Percentiles rank a stretch among this genome's conserved stretches.
phyloP scores from a whole-genome alignment of 352 stramenopile genomes.

The Plasmopara muralis region DNA sequence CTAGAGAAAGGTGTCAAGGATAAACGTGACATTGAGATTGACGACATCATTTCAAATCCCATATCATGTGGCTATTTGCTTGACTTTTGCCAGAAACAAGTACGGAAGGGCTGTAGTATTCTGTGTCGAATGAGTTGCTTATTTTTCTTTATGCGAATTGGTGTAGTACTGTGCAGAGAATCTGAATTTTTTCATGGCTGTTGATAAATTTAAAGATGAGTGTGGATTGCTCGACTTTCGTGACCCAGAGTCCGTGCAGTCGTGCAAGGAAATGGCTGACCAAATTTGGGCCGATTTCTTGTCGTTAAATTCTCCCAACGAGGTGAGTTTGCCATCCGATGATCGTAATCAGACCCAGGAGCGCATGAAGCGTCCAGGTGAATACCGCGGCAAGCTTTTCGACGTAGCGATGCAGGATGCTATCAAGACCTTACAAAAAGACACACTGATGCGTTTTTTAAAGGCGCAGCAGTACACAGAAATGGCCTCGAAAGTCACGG shows the following conservation, averaged over 20 bases:
- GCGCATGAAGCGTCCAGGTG: conserved; percentile 72
- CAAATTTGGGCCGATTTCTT: conserved; percentile 81
- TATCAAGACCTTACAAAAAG: conserved; percentile 79
- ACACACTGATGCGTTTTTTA: conserved; percentile 73
- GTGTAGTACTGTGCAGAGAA: conserved; percentile 75
- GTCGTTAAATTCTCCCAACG: conserved; percentile 77
- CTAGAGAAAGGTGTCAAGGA: conserved; percentile 62
- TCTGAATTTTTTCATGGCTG: conserved; percentile 84
- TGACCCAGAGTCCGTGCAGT: conserved; percentile 69
- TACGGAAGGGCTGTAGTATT: conserved; percentile 22
- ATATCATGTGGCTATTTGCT: conserved; percentile 79
- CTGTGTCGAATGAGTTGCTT: neutral
- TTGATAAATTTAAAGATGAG: conserved; percentile 83
- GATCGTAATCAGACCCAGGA: conserved; percentile 76
- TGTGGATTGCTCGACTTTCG: conserved; percentile 71
- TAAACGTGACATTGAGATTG: conserved; percentile 75
- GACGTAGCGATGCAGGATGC: conserved; percentile 77
- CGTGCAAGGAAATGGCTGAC: conserved; percentile 78
- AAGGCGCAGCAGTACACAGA: conserved; percentile 75
- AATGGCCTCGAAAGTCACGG: conserved; percentile 52
- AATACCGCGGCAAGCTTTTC: conserved; percentile 75
- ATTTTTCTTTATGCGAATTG: neutral
- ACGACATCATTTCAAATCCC: conserved; percentile 83
- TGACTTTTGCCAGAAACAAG: conserved; percentile 81
- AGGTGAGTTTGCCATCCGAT: conserved; percentile 73